Conservation (phyloP, 75 land plant genomes). For the Pinus taeda region DNA sequence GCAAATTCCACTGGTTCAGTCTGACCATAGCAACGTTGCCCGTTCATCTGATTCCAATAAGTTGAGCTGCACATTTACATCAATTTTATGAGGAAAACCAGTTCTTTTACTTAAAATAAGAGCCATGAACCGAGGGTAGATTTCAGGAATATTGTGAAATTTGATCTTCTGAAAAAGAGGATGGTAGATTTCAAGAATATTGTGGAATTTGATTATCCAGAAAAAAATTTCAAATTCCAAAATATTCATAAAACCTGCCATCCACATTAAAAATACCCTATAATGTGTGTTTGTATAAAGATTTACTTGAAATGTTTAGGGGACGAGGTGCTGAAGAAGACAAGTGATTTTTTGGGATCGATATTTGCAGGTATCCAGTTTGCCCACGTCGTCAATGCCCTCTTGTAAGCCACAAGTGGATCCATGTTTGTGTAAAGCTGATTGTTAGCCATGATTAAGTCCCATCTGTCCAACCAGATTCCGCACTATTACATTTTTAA, state of each 20-base stretch:
- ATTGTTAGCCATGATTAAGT: background rate
- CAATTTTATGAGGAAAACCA: too few species aligned
- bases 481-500: background rate
- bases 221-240: too few species aligned
- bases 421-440: background rate
- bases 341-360: constrained; percentile 15
- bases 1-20: constrained; percentile 30
- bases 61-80: background rate
- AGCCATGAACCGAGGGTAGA: background rate
- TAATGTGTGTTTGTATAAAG: background rate
- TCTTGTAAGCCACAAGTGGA: constrained; percentile 13
- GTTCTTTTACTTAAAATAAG: too few species aligned
- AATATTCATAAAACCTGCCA: too few species aligned
- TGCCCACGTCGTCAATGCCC: constrained; percentile 34
- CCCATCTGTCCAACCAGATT: background rate
- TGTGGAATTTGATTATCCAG: too few species aligned
- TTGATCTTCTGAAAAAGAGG: too few species aligned
- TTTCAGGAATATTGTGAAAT: too few species aligned
- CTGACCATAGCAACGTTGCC: constrained; percentile 49
- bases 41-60: constrained; percentile 6
- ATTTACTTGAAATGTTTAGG: constrained; percentile 30
- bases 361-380: constrained; percentile 22
- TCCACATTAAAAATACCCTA: too few species aligned
- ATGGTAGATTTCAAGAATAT: too few species aligned
- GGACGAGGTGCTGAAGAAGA: constrained; percentile 38